A percentile compares a stretch with the other conserved stretches of the same genome.
Evolutionary conservation across 495 filamentous ascomycete species (phyloP).

Genomic region (Xylaria scruposa): DNA sequence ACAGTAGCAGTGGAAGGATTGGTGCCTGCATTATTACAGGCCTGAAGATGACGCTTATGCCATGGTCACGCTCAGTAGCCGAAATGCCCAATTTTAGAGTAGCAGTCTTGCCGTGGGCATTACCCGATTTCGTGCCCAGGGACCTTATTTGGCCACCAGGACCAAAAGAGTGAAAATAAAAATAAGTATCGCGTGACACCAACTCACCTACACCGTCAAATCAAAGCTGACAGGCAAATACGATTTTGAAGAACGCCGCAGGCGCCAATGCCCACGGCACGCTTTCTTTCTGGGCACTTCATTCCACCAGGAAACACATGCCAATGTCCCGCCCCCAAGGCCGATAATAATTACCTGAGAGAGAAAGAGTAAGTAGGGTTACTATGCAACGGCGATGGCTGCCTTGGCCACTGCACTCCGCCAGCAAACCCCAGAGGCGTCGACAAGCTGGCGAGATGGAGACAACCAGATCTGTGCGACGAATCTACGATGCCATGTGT

Average conservation of each 20-base stretch:
- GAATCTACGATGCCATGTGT: constrained; percentile 26
- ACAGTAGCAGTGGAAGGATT: constrained; percentile 10
- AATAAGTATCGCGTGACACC: constrained; percentile 27
- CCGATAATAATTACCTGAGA: neutral
- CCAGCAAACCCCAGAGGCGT: constrained; percentile 3
- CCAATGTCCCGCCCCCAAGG: neutral
- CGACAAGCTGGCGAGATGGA: constrained; percentile 14
- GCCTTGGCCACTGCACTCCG: constrained; percentile 7
- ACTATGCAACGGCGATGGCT: constrained; percentile 11
- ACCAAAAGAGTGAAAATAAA: constrained; percentile 19
- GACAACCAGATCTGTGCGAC: constrained; percentile 24
- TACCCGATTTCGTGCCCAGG: constrained; percentile 12
- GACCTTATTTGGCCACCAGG: constrained; percentile 5
- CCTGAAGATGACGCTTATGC: constrained; percentile 12
- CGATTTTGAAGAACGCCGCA: constrained; percentile 15
- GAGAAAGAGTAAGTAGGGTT: neutral
- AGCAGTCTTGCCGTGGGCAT: constrained; percentile 6
- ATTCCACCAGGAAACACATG: neutral
- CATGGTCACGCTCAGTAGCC: constrained; percentile 22
- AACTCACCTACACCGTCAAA: constrained; percentile 24
- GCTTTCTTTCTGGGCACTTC: neutral
- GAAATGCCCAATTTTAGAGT: constrained; percentile 25
- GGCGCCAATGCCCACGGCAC: neutral
- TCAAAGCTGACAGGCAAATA: constrained; percentile 22
- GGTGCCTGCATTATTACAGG: constrained; percentile 11